phyloP scores from a whole-genome alignment of 768 basidiomycete species.

The Auricularia heimuer region DNA sequence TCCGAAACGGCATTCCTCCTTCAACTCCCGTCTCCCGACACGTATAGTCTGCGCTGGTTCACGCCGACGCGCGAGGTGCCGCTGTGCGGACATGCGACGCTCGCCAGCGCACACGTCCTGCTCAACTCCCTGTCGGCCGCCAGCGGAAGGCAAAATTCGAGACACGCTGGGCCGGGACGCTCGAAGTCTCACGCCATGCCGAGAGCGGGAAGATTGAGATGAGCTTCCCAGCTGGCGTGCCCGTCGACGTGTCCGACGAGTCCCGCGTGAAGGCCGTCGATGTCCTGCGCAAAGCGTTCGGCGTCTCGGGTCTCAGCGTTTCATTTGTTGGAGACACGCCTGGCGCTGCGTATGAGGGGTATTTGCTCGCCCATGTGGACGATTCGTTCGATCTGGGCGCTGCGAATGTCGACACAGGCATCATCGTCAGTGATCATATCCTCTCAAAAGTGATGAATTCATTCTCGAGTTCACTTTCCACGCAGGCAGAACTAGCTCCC shows the following conservation, averaged over 20 bases:
- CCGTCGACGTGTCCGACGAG: constrained; percentile 7
- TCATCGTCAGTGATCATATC: not conserved
- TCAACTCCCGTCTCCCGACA: constrained; percentile 12
- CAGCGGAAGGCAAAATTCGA: constrained; percentile 10
- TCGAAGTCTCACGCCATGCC: constrained; percentile 9
- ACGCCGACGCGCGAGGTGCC: constrained; percentile 22
- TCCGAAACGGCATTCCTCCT: not conserved
- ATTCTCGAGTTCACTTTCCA: too few species aligned
- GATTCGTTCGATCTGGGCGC: constrained; percentile 13
- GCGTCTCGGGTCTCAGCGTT: constrained; percentile 6
- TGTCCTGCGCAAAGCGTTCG: constrained; percentile 8
- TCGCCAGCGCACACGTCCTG: constrained; percentile 30
- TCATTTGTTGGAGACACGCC: constrained; percentile 9
- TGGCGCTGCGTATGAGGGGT: constrained; percentile 7
- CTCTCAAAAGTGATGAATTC: too few species aligned
- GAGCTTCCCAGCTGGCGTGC: constrained; percentile 15
- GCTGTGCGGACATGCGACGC: constrained; percentile 35
- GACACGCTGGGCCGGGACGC: constrained; percentile 12
- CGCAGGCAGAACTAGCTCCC: too few species aligned
- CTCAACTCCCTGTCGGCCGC: not conserved
- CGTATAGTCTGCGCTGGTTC: constrained; percentile 32
- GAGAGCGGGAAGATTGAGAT: constrained; percentile 14
- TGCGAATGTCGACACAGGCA: constrained; percentile 5
- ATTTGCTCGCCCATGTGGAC: constrained; percentile 17
- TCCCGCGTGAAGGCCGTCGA: constrained; percentile 4